These are phyloP conservation scores for Boletus pseudo-olivaceus DNA, from an alignment of 768 basidiomycete species.

Conservation along the genomic window DNA sequence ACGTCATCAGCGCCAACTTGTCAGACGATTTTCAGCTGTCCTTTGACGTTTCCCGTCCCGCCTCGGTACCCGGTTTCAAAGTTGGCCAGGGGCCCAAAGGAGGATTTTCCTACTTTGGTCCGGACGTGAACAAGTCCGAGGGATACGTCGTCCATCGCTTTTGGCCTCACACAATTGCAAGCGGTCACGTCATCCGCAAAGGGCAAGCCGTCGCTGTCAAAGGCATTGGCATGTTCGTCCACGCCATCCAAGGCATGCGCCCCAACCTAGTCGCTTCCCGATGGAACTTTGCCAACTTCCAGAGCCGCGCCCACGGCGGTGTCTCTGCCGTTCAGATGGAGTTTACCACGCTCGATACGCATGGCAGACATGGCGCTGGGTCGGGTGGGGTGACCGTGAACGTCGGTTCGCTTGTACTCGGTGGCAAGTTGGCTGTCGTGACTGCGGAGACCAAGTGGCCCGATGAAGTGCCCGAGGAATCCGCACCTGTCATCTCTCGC, in stretches of 20 bases:
- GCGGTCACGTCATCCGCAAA: slow-evolving; percentile 65
- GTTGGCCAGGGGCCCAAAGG: slow-evolving; percentile 84
- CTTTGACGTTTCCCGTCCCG: slow-evolving; percentile 67
- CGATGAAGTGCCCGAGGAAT: slow-evolving; percentile 49
- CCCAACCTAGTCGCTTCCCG: slow-evolving; percentile 88
- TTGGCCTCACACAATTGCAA: slow-evolving; percentile 68
- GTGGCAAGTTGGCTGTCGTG: slow-evolving; percentile 69
- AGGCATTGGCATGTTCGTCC: slow-evolving; percentile 83
- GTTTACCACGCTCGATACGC: slow-evolving; percentile 75
- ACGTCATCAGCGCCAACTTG: slow-evolving; percentile 76
- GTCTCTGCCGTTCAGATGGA: slow-evolving; percentile 95
- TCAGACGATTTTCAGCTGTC: slow-evolving; percentile 77
- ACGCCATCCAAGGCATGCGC: slow-evolving; percentile 98
- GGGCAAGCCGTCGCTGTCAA: slow-evolving; percentile 55
- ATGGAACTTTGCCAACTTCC: slow-evolving; percentile 97
- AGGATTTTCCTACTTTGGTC: slow-evolving; percentile 86
- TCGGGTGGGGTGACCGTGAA: slow-evolving; percentile 84
- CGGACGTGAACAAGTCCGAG: slow-evolving; percentile 62
- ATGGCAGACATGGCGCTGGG: slow-evolving; percentile 76
- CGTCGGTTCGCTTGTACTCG: slow-evolving; percentile 80
- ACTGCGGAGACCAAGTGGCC: slow-evolving; percentile 81
- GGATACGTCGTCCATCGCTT: slow-evolving; percentile 89
- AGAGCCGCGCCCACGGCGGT: slow-evolving; percentile 65
- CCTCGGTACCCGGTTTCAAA: slow-evolving; percentile 82
- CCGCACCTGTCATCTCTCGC: slow-evolving; percentile 56